phyloP scores from a whole-genome alignment of 257 asterid genomes.

The Solanum sejunctum region DNA sequence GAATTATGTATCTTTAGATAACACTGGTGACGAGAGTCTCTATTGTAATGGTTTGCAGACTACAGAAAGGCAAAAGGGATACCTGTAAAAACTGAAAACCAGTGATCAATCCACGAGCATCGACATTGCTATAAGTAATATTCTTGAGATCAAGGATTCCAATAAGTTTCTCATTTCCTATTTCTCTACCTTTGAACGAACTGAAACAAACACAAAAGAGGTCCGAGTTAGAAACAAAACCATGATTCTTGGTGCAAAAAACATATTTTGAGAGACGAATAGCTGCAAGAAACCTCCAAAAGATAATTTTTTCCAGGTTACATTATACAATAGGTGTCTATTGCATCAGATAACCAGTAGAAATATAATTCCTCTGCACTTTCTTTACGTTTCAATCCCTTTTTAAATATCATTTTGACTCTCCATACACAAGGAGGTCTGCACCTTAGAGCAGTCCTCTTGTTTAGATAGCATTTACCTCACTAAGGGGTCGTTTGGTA shows the following conservation, averaged over 20 bases:
- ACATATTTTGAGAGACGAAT: background rate
- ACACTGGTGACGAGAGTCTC: background rate
- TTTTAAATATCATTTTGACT: background rate
- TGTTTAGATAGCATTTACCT: background rate
- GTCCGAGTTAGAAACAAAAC: background rate
- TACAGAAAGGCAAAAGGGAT: background rate
- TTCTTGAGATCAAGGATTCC: conserved; percentile 52
- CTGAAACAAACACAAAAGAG: conserved; percentile 26
- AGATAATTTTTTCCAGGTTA: background rate
- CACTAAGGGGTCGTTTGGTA: no score
- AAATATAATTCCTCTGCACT: background rate
- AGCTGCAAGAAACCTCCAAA: background rate
- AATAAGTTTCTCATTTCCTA: conserved; percentile 52
- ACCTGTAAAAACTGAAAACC: conserved; percentile 86
- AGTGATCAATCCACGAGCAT: conserved; percentile 56
- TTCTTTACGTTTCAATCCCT: no score
- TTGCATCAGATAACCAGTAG: background rate
- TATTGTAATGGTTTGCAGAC: background rate
- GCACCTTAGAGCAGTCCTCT: background rate
- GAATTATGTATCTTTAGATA: background rate
- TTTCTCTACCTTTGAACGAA: conserved; percentile 39
- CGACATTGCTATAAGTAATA: conserved; percentile 50
- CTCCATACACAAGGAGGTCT: background rate
- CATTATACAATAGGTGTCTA: background rate
- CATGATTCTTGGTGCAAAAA: background rate